phyloP scores from a whole-genome alignment of 1,284 basidiomycete genomes.

The Apiotrichum porosum region DNA sequence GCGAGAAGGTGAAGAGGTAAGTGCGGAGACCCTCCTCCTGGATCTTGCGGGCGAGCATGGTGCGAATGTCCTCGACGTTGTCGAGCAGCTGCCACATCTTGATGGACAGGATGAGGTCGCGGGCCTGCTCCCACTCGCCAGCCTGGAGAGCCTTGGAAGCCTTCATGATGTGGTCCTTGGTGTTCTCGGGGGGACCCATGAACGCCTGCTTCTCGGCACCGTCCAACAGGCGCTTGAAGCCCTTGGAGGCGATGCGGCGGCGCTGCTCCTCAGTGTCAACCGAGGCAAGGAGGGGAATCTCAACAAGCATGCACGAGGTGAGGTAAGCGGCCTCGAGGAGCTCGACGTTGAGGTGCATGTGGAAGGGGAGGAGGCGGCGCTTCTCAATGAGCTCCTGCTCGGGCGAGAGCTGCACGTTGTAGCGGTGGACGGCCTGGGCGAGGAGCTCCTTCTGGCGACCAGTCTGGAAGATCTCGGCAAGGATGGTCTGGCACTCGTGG shows the following conservation, averaged over 20 bases:
- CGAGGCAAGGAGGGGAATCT: conserved; percentile 91
- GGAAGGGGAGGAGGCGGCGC: conserved; percentile 94
- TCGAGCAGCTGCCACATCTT: conserved; percentile 98
- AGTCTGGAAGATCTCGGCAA: conserved; percentile 94
- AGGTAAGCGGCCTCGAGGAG: conserved; percentile 95
- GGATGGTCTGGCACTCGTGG: conserved; percentile 84
- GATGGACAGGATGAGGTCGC: conserved; percentile 88
- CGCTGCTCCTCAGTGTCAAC: conserved; percentile 91
- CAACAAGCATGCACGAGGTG: conserved; percentile 96
- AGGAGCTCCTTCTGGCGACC: conserved; percentile 95
- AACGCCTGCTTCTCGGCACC: conserved; percentile 97
- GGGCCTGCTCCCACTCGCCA: conserved; percentile 94
- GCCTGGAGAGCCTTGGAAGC: conserved; percentile 93
- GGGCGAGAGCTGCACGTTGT: conserved; percentile 70
- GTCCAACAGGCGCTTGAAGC: conserved; percentile 91
- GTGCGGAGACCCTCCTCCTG: conserved; percentile 96
- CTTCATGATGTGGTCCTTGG: conserved; percentile 98
- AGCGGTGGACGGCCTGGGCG: conserved; percentile 92
- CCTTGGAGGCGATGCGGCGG: conserved; percentile 85
- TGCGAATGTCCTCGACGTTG: conserved; percentile 78
- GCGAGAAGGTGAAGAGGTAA: conserved; percentile 97
- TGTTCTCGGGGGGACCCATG: conserved; percentile 97
- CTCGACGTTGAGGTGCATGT: conserved; percentile 99
- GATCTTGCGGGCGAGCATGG: conserved; percentile 88
- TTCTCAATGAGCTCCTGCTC: conserved; percentile 98